Evolutionary conservation across 148 eudicot species (phyloP).

Genomic region (Camellia lanceoleosa): DNA sequence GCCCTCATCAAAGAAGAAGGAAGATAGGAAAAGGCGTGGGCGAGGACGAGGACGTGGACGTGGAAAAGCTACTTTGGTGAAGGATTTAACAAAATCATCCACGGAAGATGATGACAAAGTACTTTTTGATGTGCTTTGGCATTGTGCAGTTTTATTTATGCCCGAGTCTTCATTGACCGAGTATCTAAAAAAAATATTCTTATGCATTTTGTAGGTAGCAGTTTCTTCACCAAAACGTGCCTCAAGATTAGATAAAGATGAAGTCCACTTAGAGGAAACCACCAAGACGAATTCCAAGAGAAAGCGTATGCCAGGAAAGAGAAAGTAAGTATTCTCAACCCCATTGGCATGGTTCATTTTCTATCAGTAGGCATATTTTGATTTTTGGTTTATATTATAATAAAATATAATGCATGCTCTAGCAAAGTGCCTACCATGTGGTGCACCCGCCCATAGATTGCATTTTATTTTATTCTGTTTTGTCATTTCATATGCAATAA

Average conservation of each 20-base stretch:
- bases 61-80: slow-evolving; percentile 33
- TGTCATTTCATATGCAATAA: neutral
- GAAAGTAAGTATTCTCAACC: slow-evolving; percentile 33
- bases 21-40: slow-evolving; percentile 27
- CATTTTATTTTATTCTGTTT: neutral
- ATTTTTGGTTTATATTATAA: neutral
- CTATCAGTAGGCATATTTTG: neutral
- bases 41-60: neutral
- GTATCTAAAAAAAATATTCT: neutral
- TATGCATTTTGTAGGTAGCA: slow-evolving; percentile 39
- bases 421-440: neutral
- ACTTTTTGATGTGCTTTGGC: slow-evolving; percentile 11
- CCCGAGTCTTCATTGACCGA: neutral
- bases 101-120: slow-evolving; percentile 46
- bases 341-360: neutral
- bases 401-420: neutral
- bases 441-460: neutral
- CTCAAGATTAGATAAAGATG: slow-evolving; percentile 47
- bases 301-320: slow-evolving; percentile 47
- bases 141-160: slow-evolving; percentile 2
- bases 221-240: slow-evolving; percentile 40
- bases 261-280: slow-evolving; percentile 37
- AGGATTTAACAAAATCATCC: slow-evolving; percentile 33
- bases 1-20: slow-evolving; percentile 31
- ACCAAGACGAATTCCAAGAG: slow-evolving; percentile 55